phyloP scores from a whole-genome alignment of 345 rosid species.

The Crucihimalaya himalaica region DNA sequence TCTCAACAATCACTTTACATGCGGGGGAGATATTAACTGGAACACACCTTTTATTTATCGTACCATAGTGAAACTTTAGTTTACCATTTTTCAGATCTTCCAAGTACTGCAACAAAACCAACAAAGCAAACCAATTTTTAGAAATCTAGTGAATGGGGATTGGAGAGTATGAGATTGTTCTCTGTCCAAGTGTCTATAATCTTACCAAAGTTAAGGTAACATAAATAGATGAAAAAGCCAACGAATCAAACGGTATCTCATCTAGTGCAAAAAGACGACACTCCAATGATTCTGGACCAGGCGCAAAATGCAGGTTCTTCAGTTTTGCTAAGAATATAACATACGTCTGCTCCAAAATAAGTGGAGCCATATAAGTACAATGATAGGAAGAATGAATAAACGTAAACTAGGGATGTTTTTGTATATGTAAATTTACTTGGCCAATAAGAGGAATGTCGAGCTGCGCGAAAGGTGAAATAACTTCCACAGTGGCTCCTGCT shows the following conservation, averaged over 20 bases:
- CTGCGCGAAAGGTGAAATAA: constrained; percentile 85
- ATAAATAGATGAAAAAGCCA: constrained; percentile 91
- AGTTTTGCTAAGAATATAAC: constrained; percentile 88
- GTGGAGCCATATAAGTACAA: constrained; percentile 18
- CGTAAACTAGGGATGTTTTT: constrained; percentile 1
- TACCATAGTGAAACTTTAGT: constrained; percentile 83
- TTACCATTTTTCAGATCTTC: constrained; percentile 75
- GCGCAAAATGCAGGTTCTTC: constrained; percentile 75
- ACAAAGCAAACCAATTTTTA: not conserved
- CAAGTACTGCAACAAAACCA: constrained; percentile 54
- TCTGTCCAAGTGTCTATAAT: not conserved
- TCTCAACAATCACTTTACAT: constrained; percentile 7
- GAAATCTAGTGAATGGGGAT: not conserved
- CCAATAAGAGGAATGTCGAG: constrained; percentile 94
- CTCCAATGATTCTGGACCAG: constrained; percentile 93
- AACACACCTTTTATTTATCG: constrained; percentile 76
- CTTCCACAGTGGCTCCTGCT: constrained; percentile 91
- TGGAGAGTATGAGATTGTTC: not conserved
- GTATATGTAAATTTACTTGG: constrained; percentile 53
- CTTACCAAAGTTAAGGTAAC: constrained; percentile 84
- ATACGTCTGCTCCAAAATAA: constrained; percentile 71
- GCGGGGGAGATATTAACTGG: not conserved
- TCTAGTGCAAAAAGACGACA: constrained; percentile 78
- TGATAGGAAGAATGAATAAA: not conserved
- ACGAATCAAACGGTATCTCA: constrained; percentile 83